Conservation (phyloP, 192 early-diverging fungal species). For the Pilobolus umbonatus region DNA sequence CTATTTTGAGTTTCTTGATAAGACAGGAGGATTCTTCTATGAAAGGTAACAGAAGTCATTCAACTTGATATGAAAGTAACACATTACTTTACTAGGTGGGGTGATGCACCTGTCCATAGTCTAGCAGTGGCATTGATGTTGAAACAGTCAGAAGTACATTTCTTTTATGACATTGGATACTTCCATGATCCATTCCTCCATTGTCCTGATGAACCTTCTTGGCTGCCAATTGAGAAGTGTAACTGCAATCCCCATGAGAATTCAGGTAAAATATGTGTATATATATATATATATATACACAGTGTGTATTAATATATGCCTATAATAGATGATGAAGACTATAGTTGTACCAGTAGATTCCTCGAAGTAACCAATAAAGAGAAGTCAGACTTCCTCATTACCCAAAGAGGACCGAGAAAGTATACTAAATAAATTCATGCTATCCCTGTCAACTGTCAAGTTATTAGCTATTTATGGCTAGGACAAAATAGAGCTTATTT, state of each 20-base stretch:
- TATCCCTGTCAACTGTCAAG: too few relatives aligned
- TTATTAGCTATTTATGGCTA: too few relatives aligned
- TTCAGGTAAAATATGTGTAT: conserved; percentile 15
- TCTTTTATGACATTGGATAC: conserved; percentile 29
- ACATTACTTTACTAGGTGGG: conserved; percentile 5
- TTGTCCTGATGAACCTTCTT: conserved; percentile 20
- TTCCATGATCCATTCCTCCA: conserved; percentile 19
- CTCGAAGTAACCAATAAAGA: background rate
- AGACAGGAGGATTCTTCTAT: conserved; percentile 85
- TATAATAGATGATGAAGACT: background rate
- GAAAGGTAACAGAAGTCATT: conserved; percentile 46
- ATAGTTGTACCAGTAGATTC: background rate
- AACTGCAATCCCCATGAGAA: conserved; percentile 19
- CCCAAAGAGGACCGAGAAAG: too few relatives aligned
- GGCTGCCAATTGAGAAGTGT: conserved; percentile 8
- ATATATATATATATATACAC: background rate
- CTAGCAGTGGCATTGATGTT: conserved; percentile 19
- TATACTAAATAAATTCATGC: too few relatives aligned
- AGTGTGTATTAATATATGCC: background rate
- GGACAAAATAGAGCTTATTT: too few relatives aligned
- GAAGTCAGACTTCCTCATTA: background rate
- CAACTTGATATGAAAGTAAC: background rate
- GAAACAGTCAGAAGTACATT: conserved; percentile 10
- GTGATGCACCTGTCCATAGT: conserved; percentile 26
- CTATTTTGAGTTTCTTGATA: conserved; percentile 68